Conservation (phyloP, 2,329 filamentous ascomycete species). For the Apiospora saccharicola region DNA sequence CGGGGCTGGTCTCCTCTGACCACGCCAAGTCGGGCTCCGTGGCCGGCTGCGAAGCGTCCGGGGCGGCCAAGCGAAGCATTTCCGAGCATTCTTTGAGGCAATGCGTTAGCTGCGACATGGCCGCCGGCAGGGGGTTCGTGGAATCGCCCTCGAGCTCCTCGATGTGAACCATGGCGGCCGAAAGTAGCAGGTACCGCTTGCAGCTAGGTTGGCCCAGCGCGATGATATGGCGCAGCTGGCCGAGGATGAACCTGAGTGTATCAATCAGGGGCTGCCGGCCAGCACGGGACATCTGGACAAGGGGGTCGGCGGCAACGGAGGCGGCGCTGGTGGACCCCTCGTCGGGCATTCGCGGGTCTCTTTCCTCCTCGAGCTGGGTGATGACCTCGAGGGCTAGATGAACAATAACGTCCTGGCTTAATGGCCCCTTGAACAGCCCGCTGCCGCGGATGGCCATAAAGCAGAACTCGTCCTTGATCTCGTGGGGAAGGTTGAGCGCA, state of each 20-base stretch:
- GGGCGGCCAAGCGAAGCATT: constrained; percentile 7
- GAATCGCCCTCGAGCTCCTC: constrained; percentile 29
- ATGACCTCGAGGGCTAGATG: constrained; percentile 32
- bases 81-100: constrained; percentile 15
- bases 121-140: background rate
- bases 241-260: constrained; percentile 30
- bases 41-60: background rate
- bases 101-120: background rate
- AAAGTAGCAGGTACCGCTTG: constrained; percentile 36
- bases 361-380: constrained; percentile 34
- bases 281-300: constrained; percentile 28
- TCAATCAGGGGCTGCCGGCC: constrained; percentile 31
- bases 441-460: constrained; percentile 32
- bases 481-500: constrained; percentile 27
- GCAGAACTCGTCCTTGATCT: constrained; percentile 32
- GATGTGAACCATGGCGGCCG: constrained; percentile 34
- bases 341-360: background rate
- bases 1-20: background rate
- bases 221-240: constrained; percentile 34
- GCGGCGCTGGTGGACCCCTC: background rate
- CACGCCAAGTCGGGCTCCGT: background rate
- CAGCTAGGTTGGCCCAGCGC: constrained; percentile 34
- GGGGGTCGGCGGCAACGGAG: constrained; percentile 27
- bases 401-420: constrained; percentile 34
- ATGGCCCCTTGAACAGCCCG: constrained; percentile 36